Percentiles rank a stretch among this genome's conserved stretches.
These are phyloP conservation scores for Aspergillaceae sp. DNA, from an alignment of 2,329 filamentous ascomycete genomes.

Conservation along the genomic window DNA sequence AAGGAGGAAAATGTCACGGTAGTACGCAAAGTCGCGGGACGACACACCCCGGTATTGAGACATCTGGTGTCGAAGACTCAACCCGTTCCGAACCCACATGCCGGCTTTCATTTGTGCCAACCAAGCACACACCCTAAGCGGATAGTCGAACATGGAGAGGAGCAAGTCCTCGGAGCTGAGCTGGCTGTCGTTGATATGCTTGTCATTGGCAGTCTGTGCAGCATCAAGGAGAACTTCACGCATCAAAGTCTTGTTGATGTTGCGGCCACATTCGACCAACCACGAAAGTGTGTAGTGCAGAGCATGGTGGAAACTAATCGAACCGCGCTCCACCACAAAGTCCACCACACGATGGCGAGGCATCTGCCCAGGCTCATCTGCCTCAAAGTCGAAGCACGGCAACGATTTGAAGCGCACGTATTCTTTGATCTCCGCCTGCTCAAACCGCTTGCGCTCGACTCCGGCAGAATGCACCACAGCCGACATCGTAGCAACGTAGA, in stretches of 20 bases:
- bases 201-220: constrained; percentile 41
- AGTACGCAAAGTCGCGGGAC: constrained; percentile 85
- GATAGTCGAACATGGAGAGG: constrained; percentile 84
- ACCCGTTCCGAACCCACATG: constrained; percentile 97
- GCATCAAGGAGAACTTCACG: constrained; percentile 63
- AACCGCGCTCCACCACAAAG: constrained; percentile 78
- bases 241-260: constrained; percentile 60
- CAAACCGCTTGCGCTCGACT: constrained; percentile 76
- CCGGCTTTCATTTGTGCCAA: constrained; percentile 95
- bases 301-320: constrained; percentile 95
- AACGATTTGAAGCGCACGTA: constrained; percentile 74
- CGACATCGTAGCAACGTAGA: constrained; percentile 60
- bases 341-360: constrained; percentile 63
- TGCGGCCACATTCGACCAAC: constrained; percentile 82
- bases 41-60: constrained; percentile 84
- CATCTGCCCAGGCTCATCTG: constrained; percentile 32
- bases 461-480: constrained; percentile 86
- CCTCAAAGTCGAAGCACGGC: constrained; percentile 71
- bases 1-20: constrained; percentile 86
- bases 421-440: constrained; percentile 77
- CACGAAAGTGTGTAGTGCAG: constrained; percentile 94
- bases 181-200: constrained; percentile 52
- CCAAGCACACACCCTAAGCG: constrained; percentile 89
- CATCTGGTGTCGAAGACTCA: constrained; percentile 91
- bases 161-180: constrained; percentile 64